Base-by-base conservation (phyloP, 768 basidiomycete genomes). In the Trametes cubensis region DNA sequence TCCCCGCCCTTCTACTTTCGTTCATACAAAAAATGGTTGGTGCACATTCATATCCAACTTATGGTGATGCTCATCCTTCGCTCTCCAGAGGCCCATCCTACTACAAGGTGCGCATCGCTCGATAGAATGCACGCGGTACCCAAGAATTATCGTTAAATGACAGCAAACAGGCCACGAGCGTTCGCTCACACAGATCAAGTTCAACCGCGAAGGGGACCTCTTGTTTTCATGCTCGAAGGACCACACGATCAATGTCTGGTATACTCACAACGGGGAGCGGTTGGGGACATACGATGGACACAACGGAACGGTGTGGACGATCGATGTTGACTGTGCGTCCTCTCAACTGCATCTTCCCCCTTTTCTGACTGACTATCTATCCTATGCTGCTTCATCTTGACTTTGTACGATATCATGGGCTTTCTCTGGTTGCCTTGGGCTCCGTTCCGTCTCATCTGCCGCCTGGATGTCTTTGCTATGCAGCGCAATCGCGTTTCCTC, bases 171-270 rank as follows among this genome's bases (percentile, higher is more conserved):
- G 96, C 68, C 95, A 99, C 78, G 94, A 98, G 80, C 94, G 96
- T 72, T 91, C 96, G 53, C 80, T 98, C 70, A 98, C 95, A 8
- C 94, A 98, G 79, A 92, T 98, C 84, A 94, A 94, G 79, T 98
- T 93, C 83, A 99, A 98, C 79, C 76, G 81, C 55, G 97, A 98
- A 72, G 97, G 97, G 66, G 97, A 98, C 77, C 82, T 99, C 17
- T 81, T 99, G 53, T 97, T 99, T 76, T 89, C 94, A 23, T 93
- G 90, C 72, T 94, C 94, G 68, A 99, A 99, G 82, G 97, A 99
- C 75, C 84, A 90, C 70, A 75, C 92, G 67, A 92, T 98, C 74
- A 98, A 97, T 73, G 95, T 94, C 53, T 98, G 96, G 96, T 97
- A 84, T 75, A 89, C 95, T 14, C 93, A 96, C 70, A 99, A 99